Evolutionary conservation across 2,329 filamentous ascomycete species (phyloP), one percentile per base, ranked within the genome.

Genomic region (Trichoderma semiorbis): DNA sequence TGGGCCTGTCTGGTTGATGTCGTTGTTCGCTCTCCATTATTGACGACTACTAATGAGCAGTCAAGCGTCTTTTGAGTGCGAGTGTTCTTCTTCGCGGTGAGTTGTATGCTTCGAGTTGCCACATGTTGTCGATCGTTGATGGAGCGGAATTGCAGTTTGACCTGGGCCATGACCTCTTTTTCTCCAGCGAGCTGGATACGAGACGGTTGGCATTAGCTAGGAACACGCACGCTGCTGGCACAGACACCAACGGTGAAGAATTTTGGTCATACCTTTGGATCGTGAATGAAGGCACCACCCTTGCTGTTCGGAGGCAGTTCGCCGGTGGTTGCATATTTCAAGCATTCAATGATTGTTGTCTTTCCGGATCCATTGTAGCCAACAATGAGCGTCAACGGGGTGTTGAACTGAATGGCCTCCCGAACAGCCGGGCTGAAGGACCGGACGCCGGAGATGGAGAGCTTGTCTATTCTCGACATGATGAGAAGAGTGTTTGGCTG

Each of bases 311-410:
- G 94, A 1, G 96, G 96, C 62, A 97, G 88, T 78, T 97, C 93
- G 71, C 96, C 97, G 8, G 95, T 98, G 21, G 97, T 98, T 67
- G 93, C 95, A 90, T 98, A 99, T 80, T 98, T 98, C 78, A 99
- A 92, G 80, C 94, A 97, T 82, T 99, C 96, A 82, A 99, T 99
- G 79, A 99, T 97, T 72, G 96, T 98, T 11, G 96, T 99, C 84
- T 99, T 99, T 74, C 96, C 96, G 1, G 95, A 98, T 70, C 96
- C 96, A 84, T 99, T 99, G 82, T 94, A 93, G 72, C 96, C 96
- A 72, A 99, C 97, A 76, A 99, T 99, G 74, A 99, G 88, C 14
- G 96, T 99, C 71, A 99, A 87, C 30, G 96, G 97, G 0, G 93
- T 92, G 75, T 94, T 91, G 81, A 99, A 98, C 76, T 92, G 88